Conservation (phyloP, 2,329 filamentous ascomycete genomes). For the Stachybotrys echinatus region DNA sequence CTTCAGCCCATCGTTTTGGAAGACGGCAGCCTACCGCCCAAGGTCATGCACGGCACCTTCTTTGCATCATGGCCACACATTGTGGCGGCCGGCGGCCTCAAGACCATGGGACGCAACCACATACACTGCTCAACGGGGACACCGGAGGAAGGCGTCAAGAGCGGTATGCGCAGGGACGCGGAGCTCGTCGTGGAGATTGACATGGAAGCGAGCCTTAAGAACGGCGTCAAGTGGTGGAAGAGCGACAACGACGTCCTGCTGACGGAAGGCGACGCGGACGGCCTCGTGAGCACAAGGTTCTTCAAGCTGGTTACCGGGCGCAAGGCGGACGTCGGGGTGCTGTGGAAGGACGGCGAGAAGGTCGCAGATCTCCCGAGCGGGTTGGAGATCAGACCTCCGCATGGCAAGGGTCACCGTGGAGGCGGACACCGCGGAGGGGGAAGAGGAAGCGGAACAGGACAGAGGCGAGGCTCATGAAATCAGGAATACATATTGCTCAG, state of each 20-base stretch:
- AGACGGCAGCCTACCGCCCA: slow-evolving; percentile 52
- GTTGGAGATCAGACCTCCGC: slow-evolving; percentile 43
- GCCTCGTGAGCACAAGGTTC: slow-evolving; percentile 59
- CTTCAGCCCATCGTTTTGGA: slow-evolving; percentile 62
- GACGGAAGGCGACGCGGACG: slow-evolving; percentile 53
- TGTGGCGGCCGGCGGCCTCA: slow-evolving; percentile 68
- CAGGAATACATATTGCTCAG: not conserved
- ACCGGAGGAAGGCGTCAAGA: slow-evolving; percentile 58
- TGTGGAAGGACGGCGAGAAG: slow-evolving; percentile 67
- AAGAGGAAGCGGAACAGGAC: slow-evolving; percentile 21
- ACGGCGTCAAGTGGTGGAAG: slow-evolving; percentile 66
- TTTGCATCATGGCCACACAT: slow-evolving; percentile 75
- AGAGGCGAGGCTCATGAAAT: slow-evolving; percentile 12
- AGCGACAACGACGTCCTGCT: slow-evolving; percentile 76
- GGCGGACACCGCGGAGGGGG: slow-evolving; percentile 29
- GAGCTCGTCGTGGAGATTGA: slow-evolving; percentile 77
- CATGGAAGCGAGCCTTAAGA: slow-evolving; percentile 58
- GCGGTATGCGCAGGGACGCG: slow-evolving; percentile 74
- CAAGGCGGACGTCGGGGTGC: slow-evolving; percentile 51
- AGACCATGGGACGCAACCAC: slow-evolving; percentile 77
- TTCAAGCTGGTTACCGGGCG: slow-evolving; percentile 68
- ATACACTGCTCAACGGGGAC: slow-evolving; percentile 83
- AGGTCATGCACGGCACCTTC: slow-evolving; percentile 85
- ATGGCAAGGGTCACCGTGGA: slow-evolving; percentile 41
- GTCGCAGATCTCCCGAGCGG: slow-evolving; percentile 60